Conservation (phyloP, 2,329 filamentous ascomycete species). For the Neonectria punicea region DNA sequence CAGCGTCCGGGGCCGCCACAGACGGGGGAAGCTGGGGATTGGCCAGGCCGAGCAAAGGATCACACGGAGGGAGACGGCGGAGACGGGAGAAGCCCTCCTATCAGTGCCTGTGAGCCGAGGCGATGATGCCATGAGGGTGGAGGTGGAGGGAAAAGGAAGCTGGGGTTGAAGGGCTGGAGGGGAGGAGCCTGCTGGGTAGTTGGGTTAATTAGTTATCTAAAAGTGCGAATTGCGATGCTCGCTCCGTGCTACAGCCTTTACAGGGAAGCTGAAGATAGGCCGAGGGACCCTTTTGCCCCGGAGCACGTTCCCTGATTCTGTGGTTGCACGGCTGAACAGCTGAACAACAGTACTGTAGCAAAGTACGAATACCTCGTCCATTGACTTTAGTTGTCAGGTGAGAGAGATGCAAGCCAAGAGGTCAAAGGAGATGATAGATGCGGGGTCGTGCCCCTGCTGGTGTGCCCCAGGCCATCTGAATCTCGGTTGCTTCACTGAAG, state of each 20-base stretch:
- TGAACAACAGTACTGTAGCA: background rate
- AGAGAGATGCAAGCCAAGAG: conserved; percentile 9
- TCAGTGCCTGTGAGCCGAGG: conserved; percentile 38
- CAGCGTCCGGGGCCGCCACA: conserved; percentile 14
- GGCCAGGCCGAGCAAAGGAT: conserved; percentile 4
- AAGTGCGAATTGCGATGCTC: conserved; percentile 1
- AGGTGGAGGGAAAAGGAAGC: conserved; percentile 13
- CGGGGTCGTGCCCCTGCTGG: conserved; percentile 17
- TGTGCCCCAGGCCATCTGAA: conserved; percentile 7
- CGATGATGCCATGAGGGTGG: conserved; percentile 19
- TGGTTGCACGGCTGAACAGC: background rate
- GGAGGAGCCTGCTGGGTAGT: too few relatives aligned
- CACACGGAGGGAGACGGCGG: background rate
- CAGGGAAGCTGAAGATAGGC: background rate
- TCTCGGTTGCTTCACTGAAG: conserved; percentile 14
- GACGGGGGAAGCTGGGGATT: conserved; percentile 10
- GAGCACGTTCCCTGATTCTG: background rate
- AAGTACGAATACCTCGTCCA: background rate
- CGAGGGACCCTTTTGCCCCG: background rate
- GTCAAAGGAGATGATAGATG: conserved; percentile 17
- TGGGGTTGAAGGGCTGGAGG: conserved; percentile 1
- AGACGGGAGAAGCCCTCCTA: conserved; percentile 27
- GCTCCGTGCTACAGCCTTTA: background rate
- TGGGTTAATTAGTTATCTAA: conserved; percentile 4
- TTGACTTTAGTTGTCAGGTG: background rate